Evolutionary conservation across 1,284 basidiomycete genomes (phyloP), one percentile per base, ranked within the genome.

Genomic region (Trichosporon asahii): DNA sequence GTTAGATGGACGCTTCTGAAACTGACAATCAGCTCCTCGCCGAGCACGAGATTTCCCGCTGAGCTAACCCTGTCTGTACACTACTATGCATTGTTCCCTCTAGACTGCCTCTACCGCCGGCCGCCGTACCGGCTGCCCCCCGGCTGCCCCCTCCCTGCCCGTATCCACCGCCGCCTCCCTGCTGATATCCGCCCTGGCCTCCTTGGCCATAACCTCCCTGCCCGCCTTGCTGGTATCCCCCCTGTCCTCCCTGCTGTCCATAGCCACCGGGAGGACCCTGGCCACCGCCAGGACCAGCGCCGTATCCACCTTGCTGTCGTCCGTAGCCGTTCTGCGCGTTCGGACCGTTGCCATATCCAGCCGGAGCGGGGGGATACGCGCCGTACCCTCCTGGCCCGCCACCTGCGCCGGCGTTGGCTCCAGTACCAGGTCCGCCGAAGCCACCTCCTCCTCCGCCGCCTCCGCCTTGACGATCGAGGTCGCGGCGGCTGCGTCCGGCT

Each of bases 31-130:
- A 95, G 94, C 87, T 97, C 23, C 85, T 97, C 37, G 92, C 93
- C 3, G 95, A 96, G 78, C 92, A 96, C 78, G 94, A 97, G 83
- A 92, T 97, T 27, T 77, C 79, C 29, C 73, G 82, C 73, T 83
- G 67, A 64, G 57, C 27, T 18, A 4, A 4, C 6, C 23, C 29
- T 61, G 57, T 61, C 63, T 67, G 66, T 70, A 70, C 65, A 46
- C 29, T 53, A 70, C 66, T 66, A 69, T 72, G 71, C 71, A 72
- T 72, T 66, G 65, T 64, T 37, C 35, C 61, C 46, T 46, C 57
- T 31, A 44, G 8, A 35, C 14, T 64, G 40, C 49, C 21, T 21
- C 40, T 66, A 64, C 23, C 68, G 67, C 21, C 71, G 65, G 11
- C 67, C 70, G 11, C 67, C 70, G 44, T 73, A 70, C 21, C 46